Evolutionary conservation across 164 flowering plant genomes (phyloP).

Genomic region (Piper longum): DNA sequence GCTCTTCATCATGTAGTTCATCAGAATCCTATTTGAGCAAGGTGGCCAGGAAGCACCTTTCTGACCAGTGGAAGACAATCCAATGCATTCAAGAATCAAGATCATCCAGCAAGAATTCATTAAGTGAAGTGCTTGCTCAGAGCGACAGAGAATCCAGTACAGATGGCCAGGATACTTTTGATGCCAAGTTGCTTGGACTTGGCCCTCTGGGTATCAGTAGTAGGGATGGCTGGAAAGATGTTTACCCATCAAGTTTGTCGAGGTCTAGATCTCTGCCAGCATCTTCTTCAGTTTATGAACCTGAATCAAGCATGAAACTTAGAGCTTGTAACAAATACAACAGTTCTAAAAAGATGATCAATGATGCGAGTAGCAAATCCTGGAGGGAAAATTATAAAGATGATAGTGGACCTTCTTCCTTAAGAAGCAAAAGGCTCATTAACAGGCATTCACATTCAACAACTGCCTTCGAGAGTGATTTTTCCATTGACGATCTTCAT

Average conservation of each 20-base stretch:
- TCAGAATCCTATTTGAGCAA: constrained; percentile 44
- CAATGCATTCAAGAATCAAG: constrained; percentile 31
- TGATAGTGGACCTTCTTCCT: not conserved
- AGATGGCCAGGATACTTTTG: constrained; percentile 2
- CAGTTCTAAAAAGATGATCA: constrained; percentile 18
- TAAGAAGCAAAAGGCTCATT: constrained; percentile 17
- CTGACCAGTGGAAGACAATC: constrained; percentile 60
- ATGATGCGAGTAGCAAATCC: constrained; percentile 4
- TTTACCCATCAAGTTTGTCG: constrained; percentile 15
- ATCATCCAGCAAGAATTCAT: constrained; percentile 18
- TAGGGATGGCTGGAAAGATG: constrained; percentile 78
- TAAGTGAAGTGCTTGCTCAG: constrained; percentile 76
- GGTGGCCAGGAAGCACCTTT: constrained; percentile 80
- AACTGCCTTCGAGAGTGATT: not conserved
- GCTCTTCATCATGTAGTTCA: constrained; percentile 27
- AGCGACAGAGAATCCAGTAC: constrained; percentile 22
- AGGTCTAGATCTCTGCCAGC: constrained; percentile 29
- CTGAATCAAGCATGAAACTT: constrained; percentile 2
- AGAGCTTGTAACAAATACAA: constrained; percentile 22
- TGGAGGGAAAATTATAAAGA: not conserved
- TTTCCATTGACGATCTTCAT: not conserved
- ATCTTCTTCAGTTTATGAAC: constrained; percentile 1
- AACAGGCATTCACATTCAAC: constrained; percentile 18
- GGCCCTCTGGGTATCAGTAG: constrained; percentile 64
- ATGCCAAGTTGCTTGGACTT: constrained; percentile 7